Evolutionary conservation across 331 rosid genomes (phyloP).

Genomic region (Malus hybrid): DNA sequence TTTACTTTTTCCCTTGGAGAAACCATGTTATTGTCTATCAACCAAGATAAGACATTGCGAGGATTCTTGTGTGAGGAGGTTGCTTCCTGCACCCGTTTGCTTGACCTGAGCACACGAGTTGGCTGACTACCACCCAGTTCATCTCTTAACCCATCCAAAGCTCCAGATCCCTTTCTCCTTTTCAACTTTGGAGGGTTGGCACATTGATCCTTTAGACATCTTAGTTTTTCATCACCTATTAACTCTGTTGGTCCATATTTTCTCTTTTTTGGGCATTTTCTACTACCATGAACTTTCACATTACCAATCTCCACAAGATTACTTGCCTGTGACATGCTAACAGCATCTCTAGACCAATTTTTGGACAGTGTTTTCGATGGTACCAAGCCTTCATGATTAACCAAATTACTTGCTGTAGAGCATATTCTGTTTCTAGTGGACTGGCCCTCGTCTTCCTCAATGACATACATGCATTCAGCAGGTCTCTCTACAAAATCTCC

Average conservation of each 20-base stretch:
- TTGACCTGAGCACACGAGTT: conserved; percentile 37
- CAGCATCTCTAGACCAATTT: conserved; percentile 7
- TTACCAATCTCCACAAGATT: not conserved
- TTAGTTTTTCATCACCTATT: conserved; percentile 4
- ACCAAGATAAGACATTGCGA: conserved; percentile 68
- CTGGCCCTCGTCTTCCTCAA: conserved; percentile 18
- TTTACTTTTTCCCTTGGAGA: conserved; percentile 53
- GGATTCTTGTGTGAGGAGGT: conserved; percentile 38
- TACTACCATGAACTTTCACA: too few species aligned
- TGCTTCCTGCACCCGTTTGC: conserved; percentile 67
- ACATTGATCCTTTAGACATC: conserved; percentile 16
- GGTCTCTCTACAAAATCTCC: conserved; percentile 18
- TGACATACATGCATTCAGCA: conserved; percentile 2
- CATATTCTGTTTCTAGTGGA: conserved; percentile 7
- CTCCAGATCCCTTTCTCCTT: conserved; percentile 13
- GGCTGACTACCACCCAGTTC: conserved; percentile 1
- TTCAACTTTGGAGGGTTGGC: conserved; percentile 14
- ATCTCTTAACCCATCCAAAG: conserved; percentile 1
- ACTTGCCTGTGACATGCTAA: not conserved
- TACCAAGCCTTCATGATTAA: conserved; percentile 8
- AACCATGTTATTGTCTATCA: conserved; percentile 50
- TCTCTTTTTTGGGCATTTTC: not conserved
- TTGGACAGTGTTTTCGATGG: not conserved
- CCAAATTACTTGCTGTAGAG: not conserved
- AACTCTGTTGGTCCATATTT: conserved; percentile 10